Conservation (phyloP, 805 yeast genomes). For the Pichia nakasei region DNA sequence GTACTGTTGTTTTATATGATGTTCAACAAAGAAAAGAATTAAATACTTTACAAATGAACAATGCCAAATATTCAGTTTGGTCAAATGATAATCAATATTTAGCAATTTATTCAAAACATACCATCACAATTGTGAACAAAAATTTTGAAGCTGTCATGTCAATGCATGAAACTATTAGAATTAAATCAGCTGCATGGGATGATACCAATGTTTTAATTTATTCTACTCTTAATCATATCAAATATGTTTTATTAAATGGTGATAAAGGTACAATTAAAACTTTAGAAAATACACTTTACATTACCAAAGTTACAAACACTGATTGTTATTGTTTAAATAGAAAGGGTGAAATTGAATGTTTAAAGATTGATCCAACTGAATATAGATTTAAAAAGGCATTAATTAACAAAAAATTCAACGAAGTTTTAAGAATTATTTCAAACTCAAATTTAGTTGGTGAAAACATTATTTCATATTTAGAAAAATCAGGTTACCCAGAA, state of each 20-base stretch:
- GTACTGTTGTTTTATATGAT: constrained; percentile 74
- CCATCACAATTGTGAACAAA: constrained; percentile 78
- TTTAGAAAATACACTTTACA: constrained; percentile 77
- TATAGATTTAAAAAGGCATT: constrained; percentile 92
- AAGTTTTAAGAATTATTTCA: constrained; percentile 82
- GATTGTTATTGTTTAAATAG: constrained; percentile 77
- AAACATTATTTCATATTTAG: constrained; percentile 89
- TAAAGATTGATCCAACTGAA: constrained; percentile 90
- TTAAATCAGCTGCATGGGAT: constrained; percentile 97
- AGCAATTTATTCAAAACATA: constrained; percentile 86
- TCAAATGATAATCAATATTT: constrained; percentile 78
- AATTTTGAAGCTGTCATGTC: constrained; percentile 70
- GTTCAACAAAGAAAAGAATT: constrained; percentile 84
- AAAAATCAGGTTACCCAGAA: constrained; percentile 94
- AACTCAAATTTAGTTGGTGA: constrained; percentile 93
- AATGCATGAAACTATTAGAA: constrained; percentile 92
- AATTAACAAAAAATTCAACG: constrained; percentile 81
- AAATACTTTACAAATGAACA: constrained; percentile 58
- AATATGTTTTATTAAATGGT: constrained; percentile 87
- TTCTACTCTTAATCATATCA: constrained; percentile 92
- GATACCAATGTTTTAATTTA: constrained; percentile 85
- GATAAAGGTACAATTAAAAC: constrained; percentile 94
- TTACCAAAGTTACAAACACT: constrained; percentile 60
- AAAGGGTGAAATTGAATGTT: constrained; percentile 70
- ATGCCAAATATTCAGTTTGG: constrained; percentile 86